phyloP scores from a whole-genome alignment of 371 early-diverging fungal species.

The Mucor irregularis region DNA sequence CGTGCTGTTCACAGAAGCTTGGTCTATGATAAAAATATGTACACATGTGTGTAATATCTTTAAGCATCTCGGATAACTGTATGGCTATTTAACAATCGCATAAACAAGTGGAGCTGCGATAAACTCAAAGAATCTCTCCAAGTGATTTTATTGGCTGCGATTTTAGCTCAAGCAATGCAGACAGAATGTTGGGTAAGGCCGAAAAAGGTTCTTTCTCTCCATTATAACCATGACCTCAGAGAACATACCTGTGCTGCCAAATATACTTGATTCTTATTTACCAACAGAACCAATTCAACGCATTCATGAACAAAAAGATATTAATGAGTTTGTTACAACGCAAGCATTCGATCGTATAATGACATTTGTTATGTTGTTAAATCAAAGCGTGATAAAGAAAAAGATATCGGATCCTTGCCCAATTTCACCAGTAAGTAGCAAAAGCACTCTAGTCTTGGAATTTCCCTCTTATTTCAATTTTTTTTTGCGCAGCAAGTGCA shows the following conservation, averaged over 20 bases:
- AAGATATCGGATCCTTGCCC: conserved; percentile 57
- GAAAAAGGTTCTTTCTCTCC: too few relatives aligned
- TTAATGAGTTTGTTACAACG: conserved; percentile 57
- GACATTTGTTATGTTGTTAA: conserved; percentile 73
- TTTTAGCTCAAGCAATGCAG: too few relatives aligned
- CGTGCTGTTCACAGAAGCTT: too few relatives aligned
- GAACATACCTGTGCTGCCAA: conserved; percentile 6
- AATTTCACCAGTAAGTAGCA: conserved; percentile 50
- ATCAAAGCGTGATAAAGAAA: conserved; percentile 63
- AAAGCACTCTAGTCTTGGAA: not conserved
- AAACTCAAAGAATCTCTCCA: too few relatives aligned
- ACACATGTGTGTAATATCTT: too few relatives aligned
- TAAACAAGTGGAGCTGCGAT: too few relatives aligned
- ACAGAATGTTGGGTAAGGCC: too few relatives aligned
- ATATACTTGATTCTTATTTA: conserved; percentile 16
- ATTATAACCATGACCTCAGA: too few relatives aligned
- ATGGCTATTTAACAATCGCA: too few relatives aligned
- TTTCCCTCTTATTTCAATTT: not conserved
- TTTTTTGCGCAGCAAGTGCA: conserved; percentile 48
- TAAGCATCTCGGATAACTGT: too few relatives aligned
- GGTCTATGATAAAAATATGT: too few relatives aligned
- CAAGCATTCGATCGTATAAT: conserved; percentile 71
- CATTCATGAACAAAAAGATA: conserved; percentile 57
- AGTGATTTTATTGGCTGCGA: too few relatives aligned
- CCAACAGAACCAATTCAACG: conserved; percentile 48